A percentile compares a stretch with the other conserved stretches of the same genome.
Evolutionary conservation across 345 rosid genomes (phyloP).

Genomic region (Physaria fendleri): DNA sequence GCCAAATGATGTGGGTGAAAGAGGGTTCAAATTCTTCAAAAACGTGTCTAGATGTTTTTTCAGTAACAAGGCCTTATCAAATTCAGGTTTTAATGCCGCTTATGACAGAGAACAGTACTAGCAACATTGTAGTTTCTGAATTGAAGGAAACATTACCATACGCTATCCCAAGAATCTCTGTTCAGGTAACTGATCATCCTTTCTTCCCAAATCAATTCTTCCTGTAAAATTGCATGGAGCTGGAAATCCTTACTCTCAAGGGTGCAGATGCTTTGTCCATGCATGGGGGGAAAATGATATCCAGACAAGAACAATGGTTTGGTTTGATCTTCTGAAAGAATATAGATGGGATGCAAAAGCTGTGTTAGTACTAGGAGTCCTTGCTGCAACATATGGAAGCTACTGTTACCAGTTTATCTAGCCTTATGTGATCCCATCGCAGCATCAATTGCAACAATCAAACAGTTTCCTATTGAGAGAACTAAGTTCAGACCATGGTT

Average conservation of each 20-base stretch:
- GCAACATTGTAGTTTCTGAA: slow-evolving; percentile 38
- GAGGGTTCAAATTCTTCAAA: slow-evolving; percentile 3
- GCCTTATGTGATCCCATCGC: slow-evolving; percentile 46
- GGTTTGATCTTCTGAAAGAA: slow-evolving; percentile 52
- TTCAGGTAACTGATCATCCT: slow-evolving; percentile 36
- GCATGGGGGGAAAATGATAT: slow-evolving; percentile 33
- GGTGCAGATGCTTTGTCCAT: slow-evolving; percentile 49
- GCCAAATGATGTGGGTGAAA: slow-evolving; percentile 27
- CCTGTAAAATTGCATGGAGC: background rate
- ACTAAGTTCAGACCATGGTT: slow-evolving; percentile 40
- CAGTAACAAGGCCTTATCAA: background rate
- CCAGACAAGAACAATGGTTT: slow-evolving; percentile 42
- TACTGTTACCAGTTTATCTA: slow-evolving; percentile 48
- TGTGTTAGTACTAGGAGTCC: slow-evolving; percentile 59
- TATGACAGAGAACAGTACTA: slow-evolving; percentile 6
- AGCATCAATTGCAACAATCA: slow-evolving; percentile 46
- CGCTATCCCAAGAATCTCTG: slow-evolving; percentile 34
- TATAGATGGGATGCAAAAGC: slow-evolving; percentile 76
- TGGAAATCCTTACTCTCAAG: background rate
- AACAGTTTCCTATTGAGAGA: slow-evolving; percentile 40
- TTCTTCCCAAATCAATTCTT: background rate
- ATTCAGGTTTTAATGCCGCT: slow-evolving; percentile 35
- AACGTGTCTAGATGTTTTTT: background rate
- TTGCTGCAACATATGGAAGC: slow-evolving; percentile 53
- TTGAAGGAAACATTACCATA: slow-evolving; percentile 40